phyloP scores from a whole-genome alignment of 306 rosid genomes.

The Lupinus albus region DNA sequence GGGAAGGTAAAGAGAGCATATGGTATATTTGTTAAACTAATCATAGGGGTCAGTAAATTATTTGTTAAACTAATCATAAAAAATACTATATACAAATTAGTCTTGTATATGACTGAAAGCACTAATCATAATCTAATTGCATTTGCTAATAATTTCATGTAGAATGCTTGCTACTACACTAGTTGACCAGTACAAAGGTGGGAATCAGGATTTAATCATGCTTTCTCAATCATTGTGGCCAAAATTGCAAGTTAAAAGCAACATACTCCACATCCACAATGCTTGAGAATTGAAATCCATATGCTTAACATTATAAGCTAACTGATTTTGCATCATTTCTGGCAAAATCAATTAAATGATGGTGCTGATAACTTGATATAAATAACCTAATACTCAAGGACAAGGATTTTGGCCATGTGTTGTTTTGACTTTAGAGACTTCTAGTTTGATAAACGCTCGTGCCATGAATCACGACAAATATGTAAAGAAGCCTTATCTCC shows the following conservation, averaged over 20 bases:
- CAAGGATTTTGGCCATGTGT: constrained; percentile 28
- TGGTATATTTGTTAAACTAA: neutral
- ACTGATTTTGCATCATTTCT: constrained; percentile 26
- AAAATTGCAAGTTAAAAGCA: constrained; percentile 25
- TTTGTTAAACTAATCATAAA: neutral
- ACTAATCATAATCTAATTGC: neutral
- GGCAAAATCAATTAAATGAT: neutral
- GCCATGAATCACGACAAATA: neutral
- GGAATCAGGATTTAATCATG: constrained; percentile 29
- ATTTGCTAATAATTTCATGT: constrained; percentile 6
- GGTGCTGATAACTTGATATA: neutral
- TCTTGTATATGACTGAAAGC: neutral
- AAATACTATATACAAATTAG: neutral
- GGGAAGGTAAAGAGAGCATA: neutral
- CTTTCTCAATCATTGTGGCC: constrained; percentile 41
- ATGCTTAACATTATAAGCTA: constrained; percentile 22
- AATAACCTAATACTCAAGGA: neutral
- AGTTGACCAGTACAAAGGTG: constrained; percentile 11
- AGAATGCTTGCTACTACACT: constrained; percentile 17
- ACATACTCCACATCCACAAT: constrained; percentile 27
- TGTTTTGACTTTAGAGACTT: neutral
- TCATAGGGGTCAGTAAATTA: neutral
- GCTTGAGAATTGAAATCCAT: constrained; percentile 7
- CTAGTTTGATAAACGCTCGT: neutral
- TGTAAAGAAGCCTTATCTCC: neutral